These are phyloP conservation scores for Begonia peltatifolia DNA, from an alignment of 306 rosid genomes.

Conservation along the genomic window DNA sequence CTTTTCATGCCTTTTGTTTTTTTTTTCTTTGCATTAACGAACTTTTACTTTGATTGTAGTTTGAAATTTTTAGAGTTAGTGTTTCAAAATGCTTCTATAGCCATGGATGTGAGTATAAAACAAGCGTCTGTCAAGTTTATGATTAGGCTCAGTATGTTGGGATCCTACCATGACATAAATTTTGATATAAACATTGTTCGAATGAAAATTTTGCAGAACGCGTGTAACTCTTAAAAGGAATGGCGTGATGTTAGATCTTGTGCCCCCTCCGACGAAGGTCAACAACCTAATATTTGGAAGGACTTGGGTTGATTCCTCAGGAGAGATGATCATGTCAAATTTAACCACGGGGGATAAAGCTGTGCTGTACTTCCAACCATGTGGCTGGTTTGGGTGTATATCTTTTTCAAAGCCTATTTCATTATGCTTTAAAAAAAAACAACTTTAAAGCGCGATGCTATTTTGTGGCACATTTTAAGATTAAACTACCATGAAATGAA, in stretches of 20 bases:
- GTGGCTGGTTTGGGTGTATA: constrained; percentile 80
- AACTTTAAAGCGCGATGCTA: no score
- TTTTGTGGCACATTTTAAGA: no score
- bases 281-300: constrained; percentile 80
- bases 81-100: not conserved
- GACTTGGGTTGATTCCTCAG: constrained; percentile 84
- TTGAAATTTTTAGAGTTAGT: not conserved
- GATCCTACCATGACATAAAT: no score
- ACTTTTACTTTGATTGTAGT: not conserved
- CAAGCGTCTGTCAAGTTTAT: no score
- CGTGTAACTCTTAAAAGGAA: constrained; percentile 62
- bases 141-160: no score
- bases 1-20: not conserved
- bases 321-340: constrained; percentile 71
- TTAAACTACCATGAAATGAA: no score
- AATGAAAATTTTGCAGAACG: constrained; percentile 25
- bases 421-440: no score
- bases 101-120: no score
- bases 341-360: constrained; percentile 72
- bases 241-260: constrained; percentile 64
- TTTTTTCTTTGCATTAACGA: not conserved
- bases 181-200: no score
- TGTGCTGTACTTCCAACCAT: constrained; percentile 67
- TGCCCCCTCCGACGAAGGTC: constrained; percentile 83
- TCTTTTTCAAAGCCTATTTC: constrained; percentile 5